Percentiles rank a stretch among this genome's conserved stretches.
Conservation (phyloP, 768 basidiomycete genomes). For the Mycena rebaudengoi region DNA sequence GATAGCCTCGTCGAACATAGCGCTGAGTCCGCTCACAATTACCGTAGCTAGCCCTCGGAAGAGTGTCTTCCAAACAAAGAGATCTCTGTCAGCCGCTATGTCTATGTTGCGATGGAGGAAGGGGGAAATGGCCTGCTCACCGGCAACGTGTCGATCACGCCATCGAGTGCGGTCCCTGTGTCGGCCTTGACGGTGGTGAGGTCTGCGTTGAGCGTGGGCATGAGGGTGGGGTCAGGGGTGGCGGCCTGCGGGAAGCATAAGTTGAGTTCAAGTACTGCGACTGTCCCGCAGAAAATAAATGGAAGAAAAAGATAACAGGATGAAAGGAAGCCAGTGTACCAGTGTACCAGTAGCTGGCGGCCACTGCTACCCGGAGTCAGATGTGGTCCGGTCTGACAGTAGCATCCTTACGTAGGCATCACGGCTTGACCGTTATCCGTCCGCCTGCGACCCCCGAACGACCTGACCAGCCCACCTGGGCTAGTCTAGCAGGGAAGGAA, state of each 20-base stretch:
- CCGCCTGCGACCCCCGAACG: background rate
- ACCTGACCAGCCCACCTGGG: background rate
- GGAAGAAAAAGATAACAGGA: background rate
- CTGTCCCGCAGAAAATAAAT: background rate
- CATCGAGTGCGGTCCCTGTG: background rate
- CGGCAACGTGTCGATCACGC: too few relatives aligned
- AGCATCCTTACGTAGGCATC: background rate
- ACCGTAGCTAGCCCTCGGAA: background rate
- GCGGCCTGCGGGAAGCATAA: background rate
- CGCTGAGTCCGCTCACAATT: background rate
- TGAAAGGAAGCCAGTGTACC: background rate
- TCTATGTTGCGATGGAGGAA: background rate
- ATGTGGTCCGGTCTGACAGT: background rate
- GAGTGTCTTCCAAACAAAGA: background rate
- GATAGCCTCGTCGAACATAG: background rate
- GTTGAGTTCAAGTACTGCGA: background rate
- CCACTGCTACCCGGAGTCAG: background rate
- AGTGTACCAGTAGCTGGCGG: background rate
- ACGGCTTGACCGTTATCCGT: background rate
- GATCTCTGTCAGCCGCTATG: background rate
- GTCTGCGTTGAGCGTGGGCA: background rate
- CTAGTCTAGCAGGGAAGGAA: background rate
- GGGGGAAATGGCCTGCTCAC: background rate
- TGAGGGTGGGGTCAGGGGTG: background rate
- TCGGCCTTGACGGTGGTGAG: background rate